Percentiles rank a stretch among this genome's conserved stretches.
Evolutionary conservation across 2,329 filamentous ascomycete genomes (phyloP).

Genomic region (Ophiostoma perfectum): DNA sequence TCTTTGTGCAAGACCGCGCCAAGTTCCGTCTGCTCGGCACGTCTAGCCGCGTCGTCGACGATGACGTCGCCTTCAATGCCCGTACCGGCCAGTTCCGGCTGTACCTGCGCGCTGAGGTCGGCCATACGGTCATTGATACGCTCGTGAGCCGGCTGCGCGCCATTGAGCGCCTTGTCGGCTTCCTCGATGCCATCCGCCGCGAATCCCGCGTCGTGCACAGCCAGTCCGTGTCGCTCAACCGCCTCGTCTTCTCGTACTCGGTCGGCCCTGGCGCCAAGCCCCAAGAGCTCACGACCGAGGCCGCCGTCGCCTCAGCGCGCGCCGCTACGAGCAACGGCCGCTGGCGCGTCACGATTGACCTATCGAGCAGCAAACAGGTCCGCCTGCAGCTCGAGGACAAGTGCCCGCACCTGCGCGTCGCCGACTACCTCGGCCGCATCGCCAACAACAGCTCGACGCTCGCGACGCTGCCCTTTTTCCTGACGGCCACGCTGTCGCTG

Average conservation of each 20-base stretch:
- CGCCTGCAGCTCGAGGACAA: conserved; percentile 53
- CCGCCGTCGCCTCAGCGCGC: neutral
- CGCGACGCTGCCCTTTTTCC: conserved; percentile 47
- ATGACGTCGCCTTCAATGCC: conserved; percentile 57
- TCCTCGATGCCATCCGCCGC: conserved; percentile 59
- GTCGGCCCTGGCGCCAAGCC: conserved; percentile 14
- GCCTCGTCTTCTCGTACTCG: conserved; percentile 65
- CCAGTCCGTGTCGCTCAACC: conserved; percentile 55
- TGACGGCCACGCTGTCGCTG: conserved; percentile 60
- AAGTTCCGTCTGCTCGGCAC: conserved; percentile 52
- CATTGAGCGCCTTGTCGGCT: conserved; percentile 65
- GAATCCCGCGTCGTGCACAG: conserved; percentile 51
- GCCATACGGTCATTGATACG: conserved; percentile 53
- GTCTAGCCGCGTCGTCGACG: conserved; percentile 42
- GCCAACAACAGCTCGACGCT: conserved; percentile 53
- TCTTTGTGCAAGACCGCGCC: conserved; percentile 48
- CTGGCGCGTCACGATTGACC: conserved; percentile 55
- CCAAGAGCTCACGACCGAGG: conserved; percentile 18
- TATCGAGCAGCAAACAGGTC: conserved; percentile 48
- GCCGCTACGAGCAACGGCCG: conserved; percentile 13
- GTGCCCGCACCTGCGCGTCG: conserved; percentile 63
- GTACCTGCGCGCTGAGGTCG: conserved; percentile 53
- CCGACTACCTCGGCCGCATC: conserved; percentile 52
- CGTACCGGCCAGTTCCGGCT: conserved; percentile 58
- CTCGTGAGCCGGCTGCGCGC: conserved; percentile 57